Evolutionary conservation across 306 rosid species (phyloP).

Genomic region (Alnus rubra): DNA sequence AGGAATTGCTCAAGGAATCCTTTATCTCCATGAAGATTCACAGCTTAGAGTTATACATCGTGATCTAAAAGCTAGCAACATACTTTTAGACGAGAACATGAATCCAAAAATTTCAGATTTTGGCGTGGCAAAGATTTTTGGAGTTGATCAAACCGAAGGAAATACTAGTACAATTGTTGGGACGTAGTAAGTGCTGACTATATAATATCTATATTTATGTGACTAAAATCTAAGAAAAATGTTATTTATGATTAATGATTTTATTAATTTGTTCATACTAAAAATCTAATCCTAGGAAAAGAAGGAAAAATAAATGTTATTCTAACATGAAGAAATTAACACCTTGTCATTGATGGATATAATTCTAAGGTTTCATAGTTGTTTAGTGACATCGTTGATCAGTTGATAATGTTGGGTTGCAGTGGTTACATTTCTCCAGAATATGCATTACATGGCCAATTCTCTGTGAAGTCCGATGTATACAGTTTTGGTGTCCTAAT

Average conservation of each 20-base stretch:
- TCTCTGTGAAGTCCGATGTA: not conserved
- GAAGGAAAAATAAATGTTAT: no score
- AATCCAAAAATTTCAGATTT: constrained; percentile 21
- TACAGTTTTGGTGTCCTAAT: not conserved
- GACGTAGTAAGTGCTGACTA: not conserved
- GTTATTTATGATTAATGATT: no score
- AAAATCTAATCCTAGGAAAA: no score
- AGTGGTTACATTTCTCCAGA: constrained; percentile 12
- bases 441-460: not conserved
- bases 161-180: not conserved
- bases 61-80: constrained; percentile 8
- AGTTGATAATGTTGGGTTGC: not conserved
- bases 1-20: constrained; percentile 8
- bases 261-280: no score
- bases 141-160: not conserved
- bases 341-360: no score
- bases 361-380: no score
- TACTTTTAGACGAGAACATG: not conserved
- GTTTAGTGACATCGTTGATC: no score
- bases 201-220: no score
- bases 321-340: no score
- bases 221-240: no score
- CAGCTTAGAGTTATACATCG: not conserved
- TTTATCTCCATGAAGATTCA: constrained; percentile 16
- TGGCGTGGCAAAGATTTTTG: constrained; percentile 5